phyloP scores from a whole-genome alignment of 1,284 basidiomycete genomes.

The Microbotryum saponariae region DNA sequence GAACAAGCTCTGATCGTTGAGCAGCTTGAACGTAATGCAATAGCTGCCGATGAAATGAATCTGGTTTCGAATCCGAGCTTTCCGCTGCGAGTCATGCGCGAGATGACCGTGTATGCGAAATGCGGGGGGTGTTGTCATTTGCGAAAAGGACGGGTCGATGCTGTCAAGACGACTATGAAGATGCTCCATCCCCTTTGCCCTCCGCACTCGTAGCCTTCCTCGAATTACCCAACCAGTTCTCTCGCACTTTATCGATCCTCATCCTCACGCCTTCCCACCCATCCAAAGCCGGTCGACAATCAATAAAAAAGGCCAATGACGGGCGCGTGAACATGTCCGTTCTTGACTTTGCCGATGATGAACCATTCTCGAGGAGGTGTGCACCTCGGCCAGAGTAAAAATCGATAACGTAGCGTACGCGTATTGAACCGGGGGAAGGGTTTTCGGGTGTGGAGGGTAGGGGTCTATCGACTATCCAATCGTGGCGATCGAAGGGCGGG shows the following conservation, averaged over 20 bases:
- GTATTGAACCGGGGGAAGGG: slow-evolving; percentile 55
- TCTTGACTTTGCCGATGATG: slow-evolving; percentile 20
- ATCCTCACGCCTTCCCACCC: slow-evolving; percentile 81
- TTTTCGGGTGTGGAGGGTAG: slow-evolving; percentile 2
- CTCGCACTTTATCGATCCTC: slow-evolving; percentile 36
- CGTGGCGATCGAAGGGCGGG: slow-evolving; percentile 91
- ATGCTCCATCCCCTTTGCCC: neutral
- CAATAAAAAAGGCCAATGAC: slow-evolving; percentile 72
- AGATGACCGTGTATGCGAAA: too few relatives aligned
- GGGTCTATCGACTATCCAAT: slow-evolving; percentile 84
- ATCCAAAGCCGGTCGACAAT: slow-evolving; percentile 87
- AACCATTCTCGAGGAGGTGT: slow-evolving; percentile 31
- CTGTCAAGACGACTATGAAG: too few relatives aligned
- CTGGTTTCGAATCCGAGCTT: too few relatives aligned
- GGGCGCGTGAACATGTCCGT: neutral
- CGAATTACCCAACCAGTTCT: neutral
- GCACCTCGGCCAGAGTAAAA: slow-evolving; percentile 83
- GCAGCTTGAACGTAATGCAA: too few relatives aligned
- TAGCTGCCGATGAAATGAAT: too few relatives aligned
- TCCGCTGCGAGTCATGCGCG: too few relatives aligned
- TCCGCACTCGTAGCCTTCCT: neutral
- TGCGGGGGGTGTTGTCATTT: too few relatives aligned
- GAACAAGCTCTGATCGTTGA: slow-evolving; percentile 27
- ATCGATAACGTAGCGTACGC: slow-evolving; percentile 91
- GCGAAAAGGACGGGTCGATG: too few relatives aligned